Evolutionary conservation across 192 early-diverging fungal species (phyloP).

Genomic region (Irineochytrium annulatum): DNA sequence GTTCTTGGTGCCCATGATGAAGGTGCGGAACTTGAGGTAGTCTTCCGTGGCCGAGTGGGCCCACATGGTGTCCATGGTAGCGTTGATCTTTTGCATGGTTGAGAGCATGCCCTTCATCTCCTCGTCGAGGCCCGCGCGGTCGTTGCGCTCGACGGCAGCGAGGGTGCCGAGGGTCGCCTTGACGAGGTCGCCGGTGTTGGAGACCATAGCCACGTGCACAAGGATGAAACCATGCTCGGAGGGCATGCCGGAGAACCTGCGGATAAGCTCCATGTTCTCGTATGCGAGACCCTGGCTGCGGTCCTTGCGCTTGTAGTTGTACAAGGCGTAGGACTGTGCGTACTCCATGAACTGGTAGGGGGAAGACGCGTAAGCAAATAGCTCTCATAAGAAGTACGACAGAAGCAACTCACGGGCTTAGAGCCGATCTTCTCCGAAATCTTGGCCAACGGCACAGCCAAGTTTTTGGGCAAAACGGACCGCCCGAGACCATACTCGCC

Average conservation of each 20-base stretch:
- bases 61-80: constrained; percentile 80
- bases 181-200: constrained; percentile 66
- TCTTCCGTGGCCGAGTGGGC: constrained; percentile 59
- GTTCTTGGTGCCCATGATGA: constrained; percentile 85
- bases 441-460: constrained; percentile 73
- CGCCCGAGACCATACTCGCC: constrained; percentile 79
- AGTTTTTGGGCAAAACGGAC: constrained; percentile 65
- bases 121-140: constrained; percentile 64
- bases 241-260: constrained; percentile 70
- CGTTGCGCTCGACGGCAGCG: constrained; percentile 38
- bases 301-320: constrained; percentile 79
- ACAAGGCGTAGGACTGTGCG: constrained; percentile 59
- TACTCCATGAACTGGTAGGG: constrained; percentile 47
- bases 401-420: constrained; percentile 44
- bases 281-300: constrained; percentile 44
- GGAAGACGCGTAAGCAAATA: too few relatives aligned
- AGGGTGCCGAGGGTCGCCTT: constrained; percentile 57
- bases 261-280: constrained; percentile 74
- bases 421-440: constrained; percentile 68
- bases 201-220: constrained; percentile 85
- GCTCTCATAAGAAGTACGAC: too few relatives aligned
- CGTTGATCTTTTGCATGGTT: constrained; percentile 68
- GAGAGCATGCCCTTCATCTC: constrained; percentile 52
- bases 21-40: constrained; percentile 86
- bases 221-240: constrained; percentile 81